Conservation (phyloP, 257 asterid genomes). For the Paulownia fortunei region DNA sequence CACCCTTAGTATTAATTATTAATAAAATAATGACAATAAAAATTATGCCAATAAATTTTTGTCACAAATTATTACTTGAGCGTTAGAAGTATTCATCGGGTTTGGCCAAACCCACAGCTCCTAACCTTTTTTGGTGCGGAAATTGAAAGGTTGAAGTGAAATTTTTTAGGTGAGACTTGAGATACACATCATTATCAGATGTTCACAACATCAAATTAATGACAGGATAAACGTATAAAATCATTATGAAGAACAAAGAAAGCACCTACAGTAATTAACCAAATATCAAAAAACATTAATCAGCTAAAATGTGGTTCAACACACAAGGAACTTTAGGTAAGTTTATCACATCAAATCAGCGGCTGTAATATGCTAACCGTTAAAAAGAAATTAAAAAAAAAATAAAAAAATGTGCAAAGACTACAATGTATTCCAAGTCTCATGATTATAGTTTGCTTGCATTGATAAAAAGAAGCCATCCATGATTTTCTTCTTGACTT, state of each 20-base stretch:
- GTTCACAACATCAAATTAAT: constrained; percentile 1
- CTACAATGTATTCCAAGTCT: background rate
- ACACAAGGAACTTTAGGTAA: background rate
- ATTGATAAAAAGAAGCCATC: background rate
- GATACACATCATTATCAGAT: background rate
- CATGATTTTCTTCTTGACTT: background rate
- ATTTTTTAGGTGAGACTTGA: background rate
- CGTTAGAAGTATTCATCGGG: no score
- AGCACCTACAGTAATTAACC: no score
- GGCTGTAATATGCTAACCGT: background rate
- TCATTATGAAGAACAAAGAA: background rate
- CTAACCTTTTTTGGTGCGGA: no score
- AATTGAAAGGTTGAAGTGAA: no score
- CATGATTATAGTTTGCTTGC: constrained; percentile 11
- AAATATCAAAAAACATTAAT: background rate
- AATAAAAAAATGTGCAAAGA: background rate
- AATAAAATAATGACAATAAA: no score
- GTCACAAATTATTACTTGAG: no score
- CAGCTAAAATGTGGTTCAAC: background rate
- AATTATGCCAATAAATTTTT: no score
- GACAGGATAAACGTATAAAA: background rate
- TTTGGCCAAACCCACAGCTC: no score
- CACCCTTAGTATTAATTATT: no score
- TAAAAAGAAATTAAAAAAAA: no score
- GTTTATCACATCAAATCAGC: background rate